A percentile compares a stretch with the other conserved stretches of the same genome.
phyloP scores from a whole-genome alignment of 192 early-diverging fungal genomes.

The Coemansia sp. region DNA sequence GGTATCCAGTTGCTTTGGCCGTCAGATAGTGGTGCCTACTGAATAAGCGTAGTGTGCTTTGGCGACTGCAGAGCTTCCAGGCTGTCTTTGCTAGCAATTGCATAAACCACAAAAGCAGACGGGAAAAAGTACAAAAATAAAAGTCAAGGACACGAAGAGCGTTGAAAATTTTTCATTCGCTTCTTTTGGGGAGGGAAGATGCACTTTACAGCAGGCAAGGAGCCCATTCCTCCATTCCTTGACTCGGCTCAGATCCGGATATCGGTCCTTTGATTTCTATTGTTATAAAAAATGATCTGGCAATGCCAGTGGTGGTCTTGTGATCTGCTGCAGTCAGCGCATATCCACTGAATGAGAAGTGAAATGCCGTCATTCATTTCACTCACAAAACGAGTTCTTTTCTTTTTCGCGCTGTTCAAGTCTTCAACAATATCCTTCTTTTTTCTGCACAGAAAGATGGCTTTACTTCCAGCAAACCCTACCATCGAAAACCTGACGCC shows the following conservation, averaged over 20 bases:
- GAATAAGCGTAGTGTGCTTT: background rate
- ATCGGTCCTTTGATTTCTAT: background rate
- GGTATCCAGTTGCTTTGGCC: background rate
- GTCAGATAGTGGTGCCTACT: background rate
- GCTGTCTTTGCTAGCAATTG: background rate
- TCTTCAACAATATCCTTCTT: background rate
- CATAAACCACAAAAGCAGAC: background rate
- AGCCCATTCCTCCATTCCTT: too few species aligned
- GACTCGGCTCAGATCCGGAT: background rate
- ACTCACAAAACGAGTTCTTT: background rate
- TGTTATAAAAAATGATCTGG: background rate
- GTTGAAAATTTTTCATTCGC: background rate
- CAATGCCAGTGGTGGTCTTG: background rate
- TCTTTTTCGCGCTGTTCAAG: background rate
- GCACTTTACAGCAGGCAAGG: background rate
- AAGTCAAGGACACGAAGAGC: background rate
- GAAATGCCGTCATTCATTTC: too few species aligned
- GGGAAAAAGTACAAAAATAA: background rate
- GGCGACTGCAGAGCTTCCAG: background rate
- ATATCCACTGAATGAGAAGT: background rate
- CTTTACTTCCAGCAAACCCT: constrained; percentile 26
- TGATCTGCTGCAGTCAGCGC: background rate
- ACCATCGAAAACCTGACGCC: constrained; percentile 54
- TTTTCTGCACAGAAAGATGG: constrained; percentile 3
- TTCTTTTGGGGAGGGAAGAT: background rate